Base-by-base conservation (phyloP, 2,329 filamentous ascomycete species). In the Fusarium protoensiforme region DNA sequence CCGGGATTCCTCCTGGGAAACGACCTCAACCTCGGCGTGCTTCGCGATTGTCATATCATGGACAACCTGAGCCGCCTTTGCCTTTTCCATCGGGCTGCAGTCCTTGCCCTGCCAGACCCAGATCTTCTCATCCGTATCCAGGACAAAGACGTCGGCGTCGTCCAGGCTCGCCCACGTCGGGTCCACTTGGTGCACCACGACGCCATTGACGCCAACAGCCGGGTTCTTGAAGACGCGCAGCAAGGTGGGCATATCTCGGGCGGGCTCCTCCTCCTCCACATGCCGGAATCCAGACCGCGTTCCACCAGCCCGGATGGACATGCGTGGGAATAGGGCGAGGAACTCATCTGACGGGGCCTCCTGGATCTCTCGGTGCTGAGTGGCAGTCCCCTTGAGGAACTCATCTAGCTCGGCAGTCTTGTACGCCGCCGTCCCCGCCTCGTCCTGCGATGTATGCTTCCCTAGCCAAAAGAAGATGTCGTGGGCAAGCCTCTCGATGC, bases 401-500 rank as follows among this genome's bases (percentile, higher is more conserved):
- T 92, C 91, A 75, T 93, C 91, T 18, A 93, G 84, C 80, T 93
- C 91, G 27, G 92, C 90, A 0, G 91, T 92, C 84, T 93, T 93
- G 83, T 93, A 92, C 2, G 91, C 91, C 0, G 91, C 91, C 0
- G 88, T 90, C 18, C 91, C 91, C 2, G 91, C 90, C 81, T 93
- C 91, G 72, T 93, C 91, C 81, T 92, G 90, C 3, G 89, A 87
- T 0, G 91, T 93, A 77, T 92, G 88, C 60, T 81, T 84, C 6
- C 91, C 91, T 1, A 93, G 85, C 91, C 91, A 93, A 83, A 93
- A 93, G 84, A 91, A 93, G 76, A 93, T 87, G 58, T 92, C 90
- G 75, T 93, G 91, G 46, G 82, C 83, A 6, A 92, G 82, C 74
- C 84, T 85, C 67, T 87, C 78, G 35, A 75, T 69, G 5, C 80